Evolutionary conservation across 148 eudicot genomes (phyloP).

Genomic region (Spergularia marina): DNA sequence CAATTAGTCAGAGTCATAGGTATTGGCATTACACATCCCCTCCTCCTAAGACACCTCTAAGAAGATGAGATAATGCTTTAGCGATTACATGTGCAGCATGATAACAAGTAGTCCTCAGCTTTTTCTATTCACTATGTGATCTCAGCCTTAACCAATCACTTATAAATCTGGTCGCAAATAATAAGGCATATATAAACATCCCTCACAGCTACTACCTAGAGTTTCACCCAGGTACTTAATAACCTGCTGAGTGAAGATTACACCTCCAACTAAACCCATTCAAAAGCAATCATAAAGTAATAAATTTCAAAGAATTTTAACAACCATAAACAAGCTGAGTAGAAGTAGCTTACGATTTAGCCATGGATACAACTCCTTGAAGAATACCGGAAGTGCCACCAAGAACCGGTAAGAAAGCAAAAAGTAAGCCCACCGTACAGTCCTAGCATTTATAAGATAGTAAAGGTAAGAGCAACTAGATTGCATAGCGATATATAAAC

Average conservation of each 20-base stretch:
- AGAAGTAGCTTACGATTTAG: constrained; percentile 70
- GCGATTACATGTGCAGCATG: too few species aligned
- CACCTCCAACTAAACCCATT: not conserved
- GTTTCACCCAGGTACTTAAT: not conserved
- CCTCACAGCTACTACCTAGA: too few species aligned
- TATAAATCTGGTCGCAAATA: too few species aligned
- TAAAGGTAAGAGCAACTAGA: constrained; percentile 23
- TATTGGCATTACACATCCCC: too few species aligned
- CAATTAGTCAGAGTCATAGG: too few species aligned
- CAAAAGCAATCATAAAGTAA: not conserved
- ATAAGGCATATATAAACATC: too few species aligned
- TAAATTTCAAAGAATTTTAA: not conserved
- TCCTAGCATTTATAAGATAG: constrained; percentile 46
- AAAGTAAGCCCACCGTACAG: constrained; percentile 94
- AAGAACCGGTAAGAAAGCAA: constrained; percentile 91
- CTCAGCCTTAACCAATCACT: too few species aligned
- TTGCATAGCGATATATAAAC: not conserved
- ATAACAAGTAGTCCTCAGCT: too few species aligned
- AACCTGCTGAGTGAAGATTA: not conserved
- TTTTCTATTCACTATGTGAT: too few species aligned
- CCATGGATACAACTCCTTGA: constrained; percentile 90
- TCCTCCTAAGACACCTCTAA: too few species aligned
- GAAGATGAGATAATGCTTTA: too few species aligned
- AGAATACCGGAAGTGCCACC: constrained; percentile 89
- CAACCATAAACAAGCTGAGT: not conserved